phyloP scores from a whole-genome alignment of 1,139 yeast species.

The Yueomyces sp. region DNA sequence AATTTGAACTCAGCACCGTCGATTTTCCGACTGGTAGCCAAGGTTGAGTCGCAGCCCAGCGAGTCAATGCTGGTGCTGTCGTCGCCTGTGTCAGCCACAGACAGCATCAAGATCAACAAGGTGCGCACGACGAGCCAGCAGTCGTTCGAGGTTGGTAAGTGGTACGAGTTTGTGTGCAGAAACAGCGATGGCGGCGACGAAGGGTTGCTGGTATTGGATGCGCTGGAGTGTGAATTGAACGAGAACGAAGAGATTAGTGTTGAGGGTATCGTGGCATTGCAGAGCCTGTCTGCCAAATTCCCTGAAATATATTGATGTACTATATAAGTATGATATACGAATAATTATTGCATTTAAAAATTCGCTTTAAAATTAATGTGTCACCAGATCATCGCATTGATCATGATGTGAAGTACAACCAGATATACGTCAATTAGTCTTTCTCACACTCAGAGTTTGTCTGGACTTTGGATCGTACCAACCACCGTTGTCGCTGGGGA shows the following conservation, averaged over 20 bases:
- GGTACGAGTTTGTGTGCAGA: slow-evolving; percentile 25
- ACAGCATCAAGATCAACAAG: slow-evolving; percentile 18
- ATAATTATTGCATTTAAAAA: no score
- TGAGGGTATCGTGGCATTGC: slow-evolving; percentile 22
- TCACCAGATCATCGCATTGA: no score
- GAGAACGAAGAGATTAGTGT: slow-evolving; percentile 21
- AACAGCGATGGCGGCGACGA: slow-evolving; percentile 22
- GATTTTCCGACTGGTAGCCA: slow-evolving; percentile 22
- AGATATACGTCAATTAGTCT: slow-evolving; percentile 7
- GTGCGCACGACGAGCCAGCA: slow-evolving; percentile 14
- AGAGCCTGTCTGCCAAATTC: slow-evolving; percentile 16
- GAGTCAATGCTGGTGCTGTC: slow-evolving; percentile 16
- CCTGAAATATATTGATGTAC: slow-evolving; percentile 18
- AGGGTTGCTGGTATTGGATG: slow-evolving; percentile 22
- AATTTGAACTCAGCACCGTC: slow-evolving; percentile 14
- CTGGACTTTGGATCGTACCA: slow-evolving; percentile 32
- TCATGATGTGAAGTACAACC: no score
- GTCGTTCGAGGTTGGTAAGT: slow-evolving; percentile 14
- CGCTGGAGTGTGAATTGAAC: slow-evolving; percentile 16
- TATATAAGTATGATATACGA: neutral
- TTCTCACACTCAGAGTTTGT: slow-evolving; percentile 26
- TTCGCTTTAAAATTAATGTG: no score
- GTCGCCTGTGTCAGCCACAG: slow-evolving; percentile 20
- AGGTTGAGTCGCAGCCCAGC: slow-evolving; percentile 21
- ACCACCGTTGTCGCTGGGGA: slow-evolving; percentile 43